phyloP scores from a whole-genome alignment of 345 rosid species.

The Ailanthus altissimus region DNA sequence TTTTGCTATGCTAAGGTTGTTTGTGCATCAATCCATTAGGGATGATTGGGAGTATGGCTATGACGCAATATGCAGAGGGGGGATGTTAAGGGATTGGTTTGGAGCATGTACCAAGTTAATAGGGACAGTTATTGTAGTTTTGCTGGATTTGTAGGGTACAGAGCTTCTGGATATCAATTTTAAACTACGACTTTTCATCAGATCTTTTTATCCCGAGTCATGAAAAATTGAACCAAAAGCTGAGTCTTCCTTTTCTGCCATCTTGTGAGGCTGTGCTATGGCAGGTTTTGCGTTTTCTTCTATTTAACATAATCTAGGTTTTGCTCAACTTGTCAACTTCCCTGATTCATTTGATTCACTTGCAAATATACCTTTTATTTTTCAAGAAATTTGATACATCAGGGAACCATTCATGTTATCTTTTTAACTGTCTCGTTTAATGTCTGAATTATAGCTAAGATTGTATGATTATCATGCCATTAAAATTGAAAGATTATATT shows the following conservation, averaged over 20 bases:
- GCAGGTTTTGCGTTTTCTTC: not conserved
- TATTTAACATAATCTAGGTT: not conserved
- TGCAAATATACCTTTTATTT: not conserved
- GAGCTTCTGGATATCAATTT: not conserved
- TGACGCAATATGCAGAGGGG: not conserved
- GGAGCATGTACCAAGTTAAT: not conserved
- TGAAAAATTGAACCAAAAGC: not conserved
- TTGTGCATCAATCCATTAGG: not conserved
- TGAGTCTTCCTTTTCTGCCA: not conserved
- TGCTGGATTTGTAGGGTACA: not conserved
- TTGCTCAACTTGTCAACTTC: not conserved
- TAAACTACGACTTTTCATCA: not conserved
- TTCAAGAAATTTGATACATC: not conserved
- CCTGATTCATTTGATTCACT: not conserved
- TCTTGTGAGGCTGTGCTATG: not conserved
- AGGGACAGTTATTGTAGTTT: not conserved
- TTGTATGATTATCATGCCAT: not conserved
- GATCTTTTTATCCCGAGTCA: not conserved
- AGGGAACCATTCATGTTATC: not conserved
- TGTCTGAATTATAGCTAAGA: not conserved
- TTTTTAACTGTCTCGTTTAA: not conserved
- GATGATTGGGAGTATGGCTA: not conserved
- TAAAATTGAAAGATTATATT: constrained; percentile 12
- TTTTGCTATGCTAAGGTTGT: not conserved
- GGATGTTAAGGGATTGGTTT: not conserved